Evolutionary conservation across 257 asterid species (phyloP).

Genomic region (Euphrasia confusa): DNA sequence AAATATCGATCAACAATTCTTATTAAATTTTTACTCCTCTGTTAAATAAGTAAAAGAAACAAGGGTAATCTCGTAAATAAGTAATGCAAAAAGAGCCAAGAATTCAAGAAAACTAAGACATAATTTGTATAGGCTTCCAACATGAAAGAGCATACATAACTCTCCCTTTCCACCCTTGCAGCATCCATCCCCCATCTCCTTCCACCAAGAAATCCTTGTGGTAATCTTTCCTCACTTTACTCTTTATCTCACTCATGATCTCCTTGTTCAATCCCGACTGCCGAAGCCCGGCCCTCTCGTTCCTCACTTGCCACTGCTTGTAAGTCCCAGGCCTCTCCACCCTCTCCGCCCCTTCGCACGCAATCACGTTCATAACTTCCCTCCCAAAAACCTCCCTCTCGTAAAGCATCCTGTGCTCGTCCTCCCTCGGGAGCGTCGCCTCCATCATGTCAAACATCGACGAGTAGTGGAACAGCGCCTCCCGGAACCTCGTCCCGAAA

Average conservation of each 20-base stretch:
- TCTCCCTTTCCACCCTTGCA: slow-evolving; percentile 65
- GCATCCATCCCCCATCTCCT: slow-evolving; percentile 49
- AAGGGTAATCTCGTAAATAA: too few relatives aligned
- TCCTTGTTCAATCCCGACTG: slow-evolving; percentile 33
- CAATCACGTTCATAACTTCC: slow-evolving; percentile 53
- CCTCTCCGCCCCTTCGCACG: slow-evolving; percentile 49
- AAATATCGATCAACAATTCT: too few relatives aligned
- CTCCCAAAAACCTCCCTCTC: slow-evolving; percentile 48
- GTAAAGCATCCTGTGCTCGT: slow-evolving; percentile 31
- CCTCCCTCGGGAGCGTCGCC: slow-evolving; percentile 41
- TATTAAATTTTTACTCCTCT: too few relatives aligned
- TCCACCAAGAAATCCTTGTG: slow-evolving; percentile 43
- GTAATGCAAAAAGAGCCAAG: too few relatives aligned
- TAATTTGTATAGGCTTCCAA: slow-evolving; percentile 38
- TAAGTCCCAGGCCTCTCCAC: slow-evolving; percentile 50
- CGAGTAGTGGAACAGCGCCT: slow-evolving; percentile 46
- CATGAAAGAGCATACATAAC: slow-evolving; percentile 51
- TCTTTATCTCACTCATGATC: slow-evolving; percentile 40
- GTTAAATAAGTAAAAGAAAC: too few relatives aligned
- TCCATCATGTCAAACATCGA: slow-evolving; percentile 55
- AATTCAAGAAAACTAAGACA: too few relatives aligned
- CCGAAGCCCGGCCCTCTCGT: slow-evolving; percentile 40
- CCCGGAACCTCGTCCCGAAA: slow-evolving; percentile 41
- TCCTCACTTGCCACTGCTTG: slow-evolving; percentile 49
- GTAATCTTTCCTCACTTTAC: slow-evolving; percentile 31